Percentiles rank a stretch among this genome's conserved stretches.
These are phyloP conservation scores for Datisca glomerata DNA, from an alignment of 306 rosid species.

Conservation along the genomic window DNA sequence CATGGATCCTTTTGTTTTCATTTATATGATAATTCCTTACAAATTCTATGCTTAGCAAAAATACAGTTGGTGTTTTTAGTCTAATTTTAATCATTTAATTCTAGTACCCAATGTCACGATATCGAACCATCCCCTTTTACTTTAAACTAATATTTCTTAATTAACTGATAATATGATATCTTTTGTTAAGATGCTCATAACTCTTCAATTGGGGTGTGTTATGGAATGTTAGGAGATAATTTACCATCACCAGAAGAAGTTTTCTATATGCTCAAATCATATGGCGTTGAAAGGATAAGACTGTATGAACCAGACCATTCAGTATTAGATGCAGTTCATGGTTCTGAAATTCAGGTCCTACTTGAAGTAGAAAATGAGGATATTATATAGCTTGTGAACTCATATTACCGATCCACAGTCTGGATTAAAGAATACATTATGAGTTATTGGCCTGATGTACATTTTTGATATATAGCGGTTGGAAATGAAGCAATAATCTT, in stretches of 20 bases:
- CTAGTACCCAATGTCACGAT: no score
- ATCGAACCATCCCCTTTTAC: no score
- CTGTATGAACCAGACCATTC: neutral
- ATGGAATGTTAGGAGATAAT: neutral
- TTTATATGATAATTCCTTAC: no score
- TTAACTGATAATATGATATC: no score
- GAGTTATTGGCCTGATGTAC: neutral
- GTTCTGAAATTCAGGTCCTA: neutral
- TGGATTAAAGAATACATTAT: neutral
- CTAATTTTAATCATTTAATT: no score
- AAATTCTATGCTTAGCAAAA: no score
- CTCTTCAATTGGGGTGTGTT: neutral
- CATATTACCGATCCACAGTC: neutral
- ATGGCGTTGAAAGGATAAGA: neutral
- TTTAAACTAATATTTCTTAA: no score
- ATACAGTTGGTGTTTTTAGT: no score
- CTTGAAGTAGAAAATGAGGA: neutral
- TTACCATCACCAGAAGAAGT: neutral
- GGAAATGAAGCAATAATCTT: neutral
- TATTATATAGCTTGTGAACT: neutral
- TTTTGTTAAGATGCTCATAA: no score
- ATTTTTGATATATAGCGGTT: neutral
- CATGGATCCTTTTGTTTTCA: no score
- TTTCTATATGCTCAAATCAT: neutral
- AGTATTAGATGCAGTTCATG: neutral